Base-by-base conservation (phyloP, 1,284 basidiomycete species). In the Ustilago esculenta region DNA sequence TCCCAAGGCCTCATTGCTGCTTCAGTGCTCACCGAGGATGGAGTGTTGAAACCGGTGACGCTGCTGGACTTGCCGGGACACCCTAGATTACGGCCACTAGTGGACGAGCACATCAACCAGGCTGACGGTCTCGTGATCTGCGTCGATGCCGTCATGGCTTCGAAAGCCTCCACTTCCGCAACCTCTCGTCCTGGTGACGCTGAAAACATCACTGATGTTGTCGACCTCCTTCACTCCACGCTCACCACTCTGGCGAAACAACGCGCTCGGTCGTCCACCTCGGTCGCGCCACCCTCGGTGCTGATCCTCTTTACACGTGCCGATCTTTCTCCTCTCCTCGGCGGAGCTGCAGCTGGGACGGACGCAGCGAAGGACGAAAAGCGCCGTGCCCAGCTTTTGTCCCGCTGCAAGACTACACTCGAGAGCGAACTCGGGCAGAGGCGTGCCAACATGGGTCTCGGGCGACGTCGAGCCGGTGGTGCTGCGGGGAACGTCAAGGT, bases 101-200 rank as follows among this genome's bases (percentile, higher is more conserved):
- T 68, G 4, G 64, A 66, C 23, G 73, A 75, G 21, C 54, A 69
- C 14, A 42, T 78, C 23, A 29, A 35, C 30, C 55, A 65, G 21
- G 77, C 72, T 4, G 79, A 81, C 18, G 73, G 60, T 8, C 25
- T 81, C 15, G 75, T 81, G 14, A 71, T 79, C 61, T 81, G 79
- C 55, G 40, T 80, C n/a, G 79, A 81, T 34, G 69, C 79, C 12
- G 63, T 68, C 30, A 68, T 56, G 37, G 76, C 77, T 10, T 75
- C 75, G 39, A 74, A 77, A 24, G 57, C 65, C 10, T 53, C 50
- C 33, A 24, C 48, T 20, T 33, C 50, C 24, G 29, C 54, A 5
- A n/a, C 40, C 0, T 33, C 43, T 5, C 46, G 53, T 12, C 34
- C 50, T 5, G 49, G 50, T 5, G 59, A 55, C 14, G 60, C 23